Percentiles rank a stretch among this genome's conserved stretches.
Evolutionary conservation across 2,329 filamentous ascomycete species (phyloP).

Genomic region (Monilinia laxa): DNA sequence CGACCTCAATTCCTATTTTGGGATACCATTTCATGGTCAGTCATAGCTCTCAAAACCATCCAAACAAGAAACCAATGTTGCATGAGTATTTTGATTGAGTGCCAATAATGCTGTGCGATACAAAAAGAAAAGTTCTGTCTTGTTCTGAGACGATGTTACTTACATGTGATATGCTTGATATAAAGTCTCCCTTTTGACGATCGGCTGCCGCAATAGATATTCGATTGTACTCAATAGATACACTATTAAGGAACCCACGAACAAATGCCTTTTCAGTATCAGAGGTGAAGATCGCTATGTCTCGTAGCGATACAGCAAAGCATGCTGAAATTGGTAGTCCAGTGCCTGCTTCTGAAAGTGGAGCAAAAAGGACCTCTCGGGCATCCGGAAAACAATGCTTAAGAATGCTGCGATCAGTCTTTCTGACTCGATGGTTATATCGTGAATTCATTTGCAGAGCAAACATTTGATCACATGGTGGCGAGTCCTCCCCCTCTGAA

Average conservation of each 20-base stretch:
- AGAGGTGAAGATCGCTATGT: slow-evolving; percentile 34
- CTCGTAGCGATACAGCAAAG: slow-evolving; percentile 39
- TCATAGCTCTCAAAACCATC: background rate
- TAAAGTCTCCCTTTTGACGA: slow-evolving; percentile 53
- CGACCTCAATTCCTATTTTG: slow-evolving; percentile 50
- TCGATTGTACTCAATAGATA: slow-evolving; percentile 35
- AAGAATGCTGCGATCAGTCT: slow-evolving; percentile 11
- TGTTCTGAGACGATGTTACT: background rate
- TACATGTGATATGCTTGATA: slow-evolving; percentile 56
- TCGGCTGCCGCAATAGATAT: slow-evolving; percentile 49
- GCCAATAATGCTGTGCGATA: background rate
- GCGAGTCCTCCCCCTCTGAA: background rate
- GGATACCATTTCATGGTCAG: background rate
- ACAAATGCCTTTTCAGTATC: slow-evolving; percentile 40
- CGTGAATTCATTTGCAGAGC: background rate
- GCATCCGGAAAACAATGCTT: slow-evolving; percentile 38
- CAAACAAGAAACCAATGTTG: background rate
- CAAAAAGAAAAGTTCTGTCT: too few species aligned
- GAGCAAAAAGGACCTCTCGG: slow-evolving; percentile 43
- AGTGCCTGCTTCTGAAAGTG: slow-evolving; percentile 43
- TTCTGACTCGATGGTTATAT: background rate
- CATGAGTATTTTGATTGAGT: background rate
- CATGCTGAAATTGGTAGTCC: slow-evolving; percentile 42
- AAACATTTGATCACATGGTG: background rate
- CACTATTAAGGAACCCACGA: slow-evolving; percentile 42